Evolutionary conservation across 805 yeast genomes (phyloP).

Genomic region (Teunomyces pallodes): DNA sequence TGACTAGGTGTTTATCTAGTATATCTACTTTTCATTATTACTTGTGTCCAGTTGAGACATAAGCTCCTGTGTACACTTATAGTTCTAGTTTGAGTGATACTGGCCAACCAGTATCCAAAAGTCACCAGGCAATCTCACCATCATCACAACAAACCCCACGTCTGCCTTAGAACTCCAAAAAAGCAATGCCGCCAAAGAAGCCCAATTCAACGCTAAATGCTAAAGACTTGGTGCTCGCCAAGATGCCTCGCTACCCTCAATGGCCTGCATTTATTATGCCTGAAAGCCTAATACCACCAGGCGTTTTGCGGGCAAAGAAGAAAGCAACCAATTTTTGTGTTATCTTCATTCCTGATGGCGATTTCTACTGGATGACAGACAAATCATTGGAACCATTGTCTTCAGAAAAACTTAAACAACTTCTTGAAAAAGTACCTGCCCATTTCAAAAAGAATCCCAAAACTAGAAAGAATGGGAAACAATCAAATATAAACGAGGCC

Average conservation of each 20-base stretch:
- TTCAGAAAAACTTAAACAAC: constrained; percentile 26
- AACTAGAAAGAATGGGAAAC: constrained; percentile 24
- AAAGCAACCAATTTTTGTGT: constrained; percentile 39
- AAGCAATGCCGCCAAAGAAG: constrained; percentile 36
- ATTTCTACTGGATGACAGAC: constrained; percentile 44
- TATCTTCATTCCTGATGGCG: constrained; percentile 46
- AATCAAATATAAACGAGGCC: constrained; percentile 36
- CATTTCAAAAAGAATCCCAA: constrained; percentile 17
- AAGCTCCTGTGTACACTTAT: neutral
- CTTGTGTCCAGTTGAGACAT: neutral
- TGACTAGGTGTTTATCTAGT: constrained; percentile 1
- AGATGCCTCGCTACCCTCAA: constrained; percentile 43
- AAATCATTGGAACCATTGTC: constrained; percentile 33
- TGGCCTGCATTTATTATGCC: constrained; percentile 54
- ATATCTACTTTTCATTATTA: neutral
- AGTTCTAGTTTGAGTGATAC: neutral
- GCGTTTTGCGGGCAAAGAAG: constrained; percentile 35
- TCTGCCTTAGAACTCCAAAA: neutral
- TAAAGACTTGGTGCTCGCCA: constrained; percentile 42
- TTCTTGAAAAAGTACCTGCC: constrained; percentile 27
- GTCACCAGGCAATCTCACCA: neutral
- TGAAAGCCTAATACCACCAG: constrained; percentile 30
- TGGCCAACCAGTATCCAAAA: neutral
- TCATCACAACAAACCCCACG: neutral
- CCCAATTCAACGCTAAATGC: constrained; percentile 21